Conservation (phyloP, 495 filamentous ascomycete genomes). For the Daldinia vernicosa region DNA sequence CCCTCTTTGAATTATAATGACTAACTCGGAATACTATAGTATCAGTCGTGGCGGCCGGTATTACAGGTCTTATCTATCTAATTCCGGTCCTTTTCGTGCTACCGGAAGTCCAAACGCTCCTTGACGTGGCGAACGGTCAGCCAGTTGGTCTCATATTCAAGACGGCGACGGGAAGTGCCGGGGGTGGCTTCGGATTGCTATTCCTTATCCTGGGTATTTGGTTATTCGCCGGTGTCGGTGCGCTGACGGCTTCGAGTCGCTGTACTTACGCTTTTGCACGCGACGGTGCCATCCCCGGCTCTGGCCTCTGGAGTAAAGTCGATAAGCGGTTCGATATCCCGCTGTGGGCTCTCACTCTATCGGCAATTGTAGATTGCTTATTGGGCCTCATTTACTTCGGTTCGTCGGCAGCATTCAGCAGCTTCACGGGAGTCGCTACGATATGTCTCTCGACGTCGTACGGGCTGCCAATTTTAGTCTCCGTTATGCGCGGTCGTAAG, state of each 20-base stretch:
- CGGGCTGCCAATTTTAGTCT: constrained; percentile 66
- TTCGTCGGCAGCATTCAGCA: constrained; percentile 66
- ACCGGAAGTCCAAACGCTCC: constrained; percentile 60
- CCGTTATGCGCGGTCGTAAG: constrained; percentile 47
- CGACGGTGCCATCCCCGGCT: constrained; percentile 74
- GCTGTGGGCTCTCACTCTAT: constrained; percentile 66
- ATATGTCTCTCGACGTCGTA: constrained; percentile 74
- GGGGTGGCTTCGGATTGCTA: constrained; percentile 75
- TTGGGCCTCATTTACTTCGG: constrained; percentile 69
- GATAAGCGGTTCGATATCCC: constrained; percentile 60
- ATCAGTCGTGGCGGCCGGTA: constrained; percentile 63
- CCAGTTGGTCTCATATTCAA: constrained; percentile 67
- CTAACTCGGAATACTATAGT: constrained; percentile 41
- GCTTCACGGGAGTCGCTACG: constrained; percentile 69
- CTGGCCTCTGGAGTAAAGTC: constrained; percentile 68
- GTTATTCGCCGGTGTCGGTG: constrained; percentile 67
- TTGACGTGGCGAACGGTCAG: constrained; percentile 64
- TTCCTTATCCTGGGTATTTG: constrained; percentile 76
- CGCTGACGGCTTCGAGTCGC: constrained; percentile 65
- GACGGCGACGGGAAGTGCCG: constrained; percentile 64
- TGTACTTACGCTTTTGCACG: constrained; percentile 71
- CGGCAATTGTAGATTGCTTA: constrained; percentile 64
- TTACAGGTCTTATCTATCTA: constrained; percentile 64
- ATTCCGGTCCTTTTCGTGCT: constrained; percentile 72
- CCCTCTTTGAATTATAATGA: neutral